Evolutionary conservation across 106 monocot genomes (phyloP).

Genomic region (Platanthera guangdongensis): DNA sequence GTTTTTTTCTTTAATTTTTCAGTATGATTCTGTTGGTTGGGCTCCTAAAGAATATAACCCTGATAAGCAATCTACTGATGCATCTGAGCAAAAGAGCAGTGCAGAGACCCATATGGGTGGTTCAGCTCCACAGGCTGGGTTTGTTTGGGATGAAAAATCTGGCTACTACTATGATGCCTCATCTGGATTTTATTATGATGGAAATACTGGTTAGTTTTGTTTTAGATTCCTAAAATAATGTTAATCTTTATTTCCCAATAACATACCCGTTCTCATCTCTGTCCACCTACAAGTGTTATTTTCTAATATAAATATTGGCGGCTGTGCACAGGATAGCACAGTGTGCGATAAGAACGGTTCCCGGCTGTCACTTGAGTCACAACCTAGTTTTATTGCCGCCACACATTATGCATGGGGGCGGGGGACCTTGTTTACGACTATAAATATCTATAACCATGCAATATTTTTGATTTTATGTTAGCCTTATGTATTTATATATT

Average conservation of each 20-base stretch:
- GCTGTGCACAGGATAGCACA: too few species aligned
- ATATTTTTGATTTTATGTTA: too few species aligned
- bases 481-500: too few species aligned
- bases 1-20: constrained; percentile 13
- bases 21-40: constrained; percentile 98
- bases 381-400: too few species aligned
- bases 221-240: neutral
- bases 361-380: too few species aligned
- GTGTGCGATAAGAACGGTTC: too few species aligned
- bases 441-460: too few species aligned
- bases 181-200: constrained; percentile 99
- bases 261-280: neutral
- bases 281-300: neutral
- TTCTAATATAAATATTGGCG: too few species aligned
- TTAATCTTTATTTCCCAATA: neutral
- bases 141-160: constrained; percentile 99
- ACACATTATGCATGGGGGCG: too few species aligned
- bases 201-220: constrained; percentile 65
- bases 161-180: constrained; percentile 99
- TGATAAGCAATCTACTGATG: constrained; percentile 41
- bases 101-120: constrained; percentile 26
- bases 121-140: constrained; percentile 75
- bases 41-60: constrained; percentile 96
- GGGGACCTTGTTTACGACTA: too few species aligned
- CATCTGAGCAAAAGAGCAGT: constrained; percentile 30